Base-by-base conservation (phyloP, 106 monocot species). In the Acorus calamus region DNA sequence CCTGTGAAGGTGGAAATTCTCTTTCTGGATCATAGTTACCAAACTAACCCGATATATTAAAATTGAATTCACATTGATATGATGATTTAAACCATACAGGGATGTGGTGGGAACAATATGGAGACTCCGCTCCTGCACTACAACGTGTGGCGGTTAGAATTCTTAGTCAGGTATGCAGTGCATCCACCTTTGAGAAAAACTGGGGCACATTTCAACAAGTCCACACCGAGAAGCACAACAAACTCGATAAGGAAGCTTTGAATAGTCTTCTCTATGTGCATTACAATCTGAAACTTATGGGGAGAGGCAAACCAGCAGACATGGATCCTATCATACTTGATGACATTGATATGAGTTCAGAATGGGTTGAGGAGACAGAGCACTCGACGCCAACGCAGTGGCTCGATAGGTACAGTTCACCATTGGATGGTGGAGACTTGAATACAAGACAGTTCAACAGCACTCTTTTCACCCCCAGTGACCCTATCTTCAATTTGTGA, bases 101-200 rank as follows among this genome's bases (percentile, higher is more conserved):
- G 46, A 94, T 89, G 76, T 94, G 94, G 94, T 94, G 94, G 94
- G 94, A 94, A 73, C 81, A 89, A 65, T 94, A 94, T 45, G 89
- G 94, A 47, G 94, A 94, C 75, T 89, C 94, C 42, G 79, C 94
- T 42, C 86, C 86, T 1, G 79, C 86, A 2, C 60, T 94, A 58
- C 89, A 89, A 57, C 74, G 75, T 4, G 83, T 87, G 60, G 94
- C 94, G 10, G 89, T 89, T 44, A 72, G 89, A 67, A 82, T 94
- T 75, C 60, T 86, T 1, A 89, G 86, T 59, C 89, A 94, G 57
- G 94, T 94, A 6, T 94, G 94, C 77, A 94, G 94, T 60, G 64
- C 79, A 4, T 69, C 63, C 7, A 74, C 73, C 42, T 76, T 82
- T 43, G 84, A 94, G 57, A 75, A 77, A 42, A 82, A 79, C 62